Evolutionary conservation across 2,329 filamentous ascomycete genomes (phyloP).

Genomic region (Nannizziopsis barbatae): DNA sequence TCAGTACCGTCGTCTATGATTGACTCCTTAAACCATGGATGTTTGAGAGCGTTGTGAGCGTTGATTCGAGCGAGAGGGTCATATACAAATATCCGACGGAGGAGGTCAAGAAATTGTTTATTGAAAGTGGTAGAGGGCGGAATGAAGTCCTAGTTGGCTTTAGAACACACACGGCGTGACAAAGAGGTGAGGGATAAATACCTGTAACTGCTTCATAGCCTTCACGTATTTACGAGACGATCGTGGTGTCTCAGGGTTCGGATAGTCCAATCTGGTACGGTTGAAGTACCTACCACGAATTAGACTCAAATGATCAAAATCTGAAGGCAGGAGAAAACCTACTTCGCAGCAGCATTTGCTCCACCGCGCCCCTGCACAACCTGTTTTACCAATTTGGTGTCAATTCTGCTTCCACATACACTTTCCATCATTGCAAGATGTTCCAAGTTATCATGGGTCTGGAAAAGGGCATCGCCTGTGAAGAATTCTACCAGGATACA

Average conservation of each 20-base stretch:
- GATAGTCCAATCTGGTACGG: slow-evolving; percentile 50
- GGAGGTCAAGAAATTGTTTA: slow-evolving; percentile 50
- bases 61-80: slow-evolving; percentile 55
- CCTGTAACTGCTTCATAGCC: slow-evolving; percentile 53
- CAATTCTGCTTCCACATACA: slow-evolving; percentile 47
- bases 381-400: slow-evolving; percentile 44
- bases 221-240: slow-evolving; percentile 56
- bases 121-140: slow-evolving; percentile 50
- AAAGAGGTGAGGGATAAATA: neutral
- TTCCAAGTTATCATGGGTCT: slow-evolving; percentile 57
- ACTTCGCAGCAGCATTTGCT: slow-evolving; percentile 47
- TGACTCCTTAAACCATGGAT: slow-evolving; percentile 55
- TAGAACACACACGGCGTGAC: slow-evolving; percentile 13
- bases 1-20: slow-evolving; percentile 57
- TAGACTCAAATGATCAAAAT: slow-evolving; percentile 25
- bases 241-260: slow-evolving; percentile 51
- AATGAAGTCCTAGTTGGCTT: slow-evolving; percentile 48
- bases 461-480: slow-evolving; percentile 56
- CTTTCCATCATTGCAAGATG: slow-evolving; percentile 60
- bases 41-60: slow-evolving; percentile 53
- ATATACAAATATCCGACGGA: slow-evolving; percentile 54
- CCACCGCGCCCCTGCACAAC: slow-evolving; percentile 41
- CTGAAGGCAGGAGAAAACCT: slow-evolving; percentile 21
- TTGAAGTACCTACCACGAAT: slow-evolving; percentile 42
- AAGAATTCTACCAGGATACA: slow-evolving; percentile 59